Evolutionary conservation across 2,329 filamentous ascomycete species (phyloP).

Genomic region (Clonostachys sp.): DNA sequence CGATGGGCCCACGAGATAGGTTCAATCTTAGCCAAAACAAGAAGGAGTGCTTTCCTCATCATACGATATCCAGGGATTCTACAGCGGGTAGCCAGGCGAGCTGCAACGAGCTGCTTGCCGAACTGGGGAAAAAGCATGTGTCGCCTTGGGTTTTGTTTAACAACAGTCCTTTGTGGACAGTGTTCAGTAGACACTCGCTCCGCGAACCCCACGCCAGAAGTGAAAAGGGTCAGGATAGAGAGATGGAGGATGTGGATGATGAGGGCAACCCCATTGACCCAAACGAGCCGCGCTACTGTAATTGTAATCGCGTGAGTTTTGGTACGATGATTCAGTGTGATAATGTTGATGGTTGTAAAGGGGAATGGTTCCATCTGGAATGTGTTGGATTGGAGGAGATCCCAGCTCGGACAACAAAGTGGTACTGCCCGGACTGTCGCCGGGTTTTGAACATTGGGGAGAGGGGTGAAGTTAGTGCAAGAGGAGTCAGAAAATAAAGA

Average conservation of each 20-base stretch:
- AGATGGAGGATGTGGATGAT: slow-evolving; percentile 58
- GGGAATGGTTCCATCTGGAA: slow-evolving; percentile 81
- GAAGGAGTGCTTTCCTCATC: too few species aligned
- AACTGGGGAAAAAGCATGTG: too few species aligned
- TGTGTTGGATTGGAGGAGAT: slow-evolving; percentile 68
- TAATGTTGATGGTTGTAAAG: slow-evolving; percentile 72
- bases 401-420: slow-evolving; percentile 70
- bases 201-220: slow-evolving; percentile 41
- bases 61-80: too few species aligned
- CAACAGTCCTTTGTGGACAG: too few species aligned
- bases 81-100: too few species aligned
- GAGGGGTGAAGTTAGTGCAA: slow-evolving; percentile 57
- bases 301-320: slow-evolving; percentile 76
- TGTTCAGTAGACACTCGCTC: too few species aligned
- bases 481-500: slow-evolving; percentile 41
- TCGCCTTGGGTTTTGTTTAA: too few species aligned
- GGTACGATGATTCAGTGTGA: slow-evolving; percentile 83
- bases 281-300: slow-evolving; percentile 71
- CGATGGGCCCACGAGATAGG: too few species aligned
- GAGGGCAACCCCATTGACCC: slow-evolving; percentile 69
- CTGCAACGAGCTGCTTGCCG: too few species aligned
- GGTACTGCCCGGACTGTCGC: slow-evolving; percentile 79
- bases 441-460: slow-evolving; percentile 58
- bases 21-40: too few species aligned
- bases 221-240: slow-evolving; percentile 35